These are phyloP conservation scores for Phanerodontia chrysosporium DNA, from an alignment of 768 basidiomycete species.

Conservation along the genomic window DNA sequence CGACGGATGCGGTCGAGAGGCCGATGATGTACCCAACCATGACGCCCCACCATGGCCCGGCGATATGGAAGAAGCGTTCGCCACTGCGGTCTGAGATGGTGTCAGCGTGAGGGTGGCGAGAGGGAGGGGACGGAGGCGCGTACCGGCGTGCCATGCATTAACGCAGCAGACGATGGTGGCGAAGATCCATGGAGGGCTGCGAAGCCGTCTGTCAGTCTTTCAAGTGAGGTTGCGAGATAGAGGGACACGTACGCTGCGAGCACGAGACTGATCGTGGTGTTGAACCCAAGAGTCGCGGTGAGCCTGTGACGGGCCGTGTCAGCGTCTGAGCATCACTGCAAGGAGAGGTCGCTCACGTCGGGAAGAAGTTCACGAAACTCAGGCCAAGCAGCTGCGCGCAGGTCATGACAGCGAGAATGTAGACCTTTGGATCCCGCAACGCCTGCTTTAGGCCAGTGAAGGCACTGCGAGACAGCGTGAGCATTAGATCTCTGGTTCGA, in stretches of 20 bases:
- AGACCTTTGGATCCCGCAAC: slow-evolving; percentile 49
- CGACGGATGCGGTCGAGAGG: slow-evolving; percentile 47
- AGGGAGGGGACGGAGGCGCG: too few relatives aligned
- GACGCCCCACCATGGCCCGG: slow-evolving; percentile 54
- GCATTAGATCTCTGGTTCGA: background rate
- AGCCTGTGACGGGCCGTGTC: slow-evolving; percentile 30
- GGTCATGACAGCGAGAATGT: slow-evolving; percentile 49
- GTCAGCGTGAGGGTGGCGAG: background rate
- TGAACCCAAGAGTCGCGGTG: slow-evolving; percentile 61
- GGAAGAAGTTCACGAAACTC: slow-evolving; percentile 61
- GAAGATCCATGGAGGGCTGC: slow-evolving; percentile 60
- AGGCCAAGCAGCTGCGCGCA: slow-evolving; percentile 49
- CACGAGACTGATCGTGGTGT: slow-evolving; percentile 52
- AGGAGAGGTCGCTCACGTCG: slow-evolving; percentile 31
- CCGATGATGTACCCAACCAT: slow-evolving; percentile 61
- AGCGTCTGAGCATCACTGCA: background rate
- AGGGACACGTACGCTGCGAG: slow-evolving; percentile 47
- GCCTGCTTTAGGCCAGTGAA: slow-evolving; percentile 50
- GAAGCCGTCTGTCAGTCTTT: background rate
- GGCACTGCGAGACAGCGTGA: slow-evolving; percentile 30
- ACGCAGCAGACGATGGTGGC: slow-evolving; percentile 44
- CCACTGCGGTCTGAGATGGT: slow-evolving; percentile 47
- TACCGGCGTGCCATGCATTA: slow-evolving; percentile 53
- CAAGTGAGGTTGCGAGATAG: background rate
- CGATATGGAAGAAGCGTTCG: slow-evolving; percentile 61